phyloP scores from a whole-genome alignment of 768 basidiomycete genomes.

The Paxillus involutus region DNA sequence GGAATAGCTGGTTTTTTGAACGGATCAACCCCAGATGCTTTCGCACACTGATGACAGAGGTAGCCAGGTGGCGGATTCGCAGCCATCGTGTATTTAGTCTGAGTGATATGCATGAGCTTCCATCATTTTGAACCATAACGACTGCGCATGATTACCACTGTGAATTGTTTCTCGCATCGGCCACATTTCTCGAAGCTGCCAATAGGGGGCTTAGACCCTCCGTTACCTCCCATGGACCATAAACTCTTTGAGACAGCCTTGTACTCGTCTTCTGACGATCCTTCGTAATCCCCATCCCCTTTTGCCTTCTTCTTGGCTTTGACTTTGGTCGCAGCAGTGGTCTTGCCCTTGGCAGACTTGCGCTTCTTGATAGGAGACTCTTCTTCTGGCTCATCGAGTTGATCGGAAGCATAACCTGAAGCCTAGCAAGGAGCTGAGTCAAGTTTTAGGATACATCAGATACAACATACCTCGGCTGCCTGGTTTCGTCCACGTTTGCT shows the following conservation, averaged over 20 bases:
- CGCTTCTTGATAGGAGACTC: constrained; percentile 51
- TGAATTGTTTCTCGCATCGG: constrained; percentile 80
- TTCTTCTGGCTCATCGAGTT: constrained; percentile 63
- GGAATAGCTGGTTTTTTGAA: constrained; percentile 76
- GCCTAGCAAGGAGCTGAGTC: constrained; percentile 9
- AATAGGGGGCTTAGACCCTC: constrained; percentile 55
- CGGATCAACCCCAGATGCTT: constrained; percentile 73
- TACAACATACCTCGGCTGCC: constrained; percentile 8
- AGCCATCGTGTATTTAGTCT: constrained; percentile 89
- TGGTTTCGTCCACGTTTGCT: constrained; percentile 16
- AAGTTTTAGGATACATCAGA: not conserved
- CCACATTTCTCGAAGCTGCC: constrained; percentile 84
- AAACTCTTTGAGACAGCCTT: constrained; percentile 58
- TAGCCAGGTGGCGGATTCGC: constrained; percentile 70
- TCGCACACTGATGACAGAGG: constrained; percentile 84
- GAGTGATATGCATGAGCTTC: not conserved
- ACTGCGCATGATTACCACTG: constrained; percentile 61
- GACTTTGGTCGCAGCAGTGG: constrained; percentile 38
- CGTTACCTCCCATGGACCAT: constrained; percentile 31
- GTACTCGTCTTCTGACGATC: constrained; percentile 66
- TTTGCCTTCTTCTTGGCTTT: constrained; percentile 40
- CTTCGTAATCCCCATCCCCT: constrained; percentile 47
- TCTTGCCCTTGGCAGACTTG: constrained; percentile 46
- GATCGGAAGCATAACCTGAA: constrained; percentile 67
- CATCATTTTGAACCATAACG: not conserved